Evolutionary conservation across 2,329 filamentous ascomycete species (phyloP), one percentile per base, ranked within the genome.

Genomic region (Aspergillus fijiensis): DNA sequence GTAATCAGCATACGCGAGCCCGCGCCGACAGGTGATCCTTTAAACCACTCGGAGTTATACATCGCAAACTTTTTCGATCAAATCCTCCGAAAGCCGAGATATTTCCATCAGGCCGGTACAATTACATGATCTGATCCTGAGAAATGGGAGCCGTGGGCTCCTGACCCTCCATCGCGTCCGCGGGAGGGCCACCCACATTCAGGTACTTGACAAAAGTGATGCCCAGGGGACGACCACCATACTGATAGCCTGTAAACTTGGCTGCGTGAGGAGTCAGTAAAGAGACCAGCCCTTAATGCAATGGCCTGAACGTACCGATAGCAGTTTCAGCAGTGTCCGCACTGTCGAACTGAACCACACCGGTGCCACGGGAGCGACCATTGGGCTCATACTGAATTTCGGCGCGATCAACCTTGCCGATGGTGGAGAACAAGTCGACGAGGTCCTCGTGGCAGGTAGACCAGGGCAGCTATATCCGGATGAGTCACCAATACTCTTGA

Each of bases 331-430:
- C 92, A 64, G 92, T 96, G 9, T 93, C 88, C 16, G 86, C 80
- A 57, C 80, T 85, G 72, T 96, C 91, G 74, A 99, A 98, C 63
- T 95, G 89, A 58, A 99, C 95, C n/a, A 99, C 95, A 74, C 95
- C 95, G 60, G 91, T 95, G 65, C 95, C 95, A 65, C 92, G 90
- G 61, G 95, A 99, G 69, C 95, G 91, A 50, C 95, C 95, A 71
- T 96, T 98, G 4, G 91, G 90, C 77, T 99, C 95, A 73, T 99
- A 98, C 78, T 99, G 95, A 59, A 99, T 98, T 79, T 99, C 95
- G n/a, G 95, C 95, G 70, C 95, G 92, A 71, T 97, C 92, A 61
- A 99, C 95, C 77, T 96, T 96, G 65, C 95, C 95, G 72, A 99
- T 99, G 11, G 95, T 99, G 19, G 90, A 93, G 82, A 99, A 99